Base-by-base conservation (phyloP, 2,329 filamentous ascomycete genomes). In the Mariannaea sp. region DNA sequence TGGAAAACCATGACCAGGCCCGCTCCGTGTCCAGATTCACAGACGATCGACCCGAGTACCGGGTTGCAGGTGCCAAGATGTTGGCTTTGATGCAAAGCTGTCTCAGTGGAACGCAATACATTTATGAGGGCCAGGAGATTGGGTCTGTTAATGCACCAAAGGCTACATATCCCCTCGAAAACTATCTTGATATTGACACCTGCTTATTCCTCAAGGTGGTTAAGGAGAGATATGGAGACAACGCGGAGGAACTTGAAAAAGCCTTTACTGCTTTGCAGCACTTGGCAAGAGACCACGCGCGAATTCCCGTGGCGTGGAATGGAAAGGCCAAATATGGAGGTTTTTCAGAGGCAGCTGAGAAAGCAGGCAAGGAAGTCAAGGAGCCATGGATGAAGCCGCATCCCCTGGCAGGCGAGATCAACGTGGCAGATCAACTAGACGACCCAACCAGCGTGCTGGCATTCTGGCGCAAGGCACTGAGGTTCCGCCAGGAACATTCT, bases 71-170 rank as follows among this genome's bases (percentile, higher is more conserved):
- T 0, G 82, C 81, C 2, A 87, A 86, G 65, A 79, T 87, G 64
- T 71, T 87, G 2, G 80, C 84, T 0, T 71, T 84, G 0, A 72
- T 85, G 55, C 75, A 82, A 51, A 66, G 71, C 0, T 77, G 75
- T 2, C 70, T 83, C 71, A 70, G 77, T 5, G 85, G 85, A 5
- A 87, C 85, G 0, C 76, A 85, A 1, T 88, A 84, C 65, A 72
- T 88, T 1, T 88, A 87, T 64, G 85, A 88, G 62, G 85, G 85
- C 8, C 84, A 88, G 62, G 86, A 88, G 60, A 76, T 88, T 7
- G 86, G 84, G 0, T 82, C 84, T 68, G 74, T 82, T 10, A 88
- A 88, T 59, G 77, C 83, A 1, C 83, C 85, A 0, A 72, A 71
- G 9, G 71, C 75, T 0, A 84, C 83, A 76, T 77, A 77, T n/a